Evolutionary conservation across 345 rosid genomes (phyloP).

Genomic region (Anastatica hierochuntica): DNA sequence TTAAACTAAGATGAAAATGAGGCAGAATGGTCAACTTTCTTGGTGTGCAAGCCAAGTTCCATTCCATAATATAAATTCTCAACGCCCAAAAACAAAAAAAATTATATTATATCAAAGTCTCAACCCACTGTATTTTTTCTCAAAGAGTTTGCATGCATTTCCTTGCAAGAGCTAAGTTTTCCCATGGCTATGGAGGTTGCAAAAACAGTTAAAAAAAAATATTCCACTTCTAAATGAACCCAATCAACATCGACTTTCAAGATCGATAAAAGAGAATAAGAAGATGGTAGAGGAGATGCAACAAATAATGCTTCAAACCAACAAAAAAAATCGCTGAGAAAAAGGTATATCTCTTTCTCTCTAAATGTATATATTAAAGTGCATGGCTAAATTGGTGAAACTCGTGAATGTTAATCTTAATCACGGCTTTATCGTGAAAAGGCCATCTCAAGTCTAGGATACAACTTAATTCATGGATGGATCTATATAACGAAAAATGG

Average conservation of each 20-base stretch:
- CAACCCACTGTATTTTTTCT: not conserved
- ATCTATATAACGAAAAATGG: not conserved
- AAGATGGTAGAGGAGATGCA: conserved; percentile 8
- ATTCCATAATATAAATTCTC: not conserved
- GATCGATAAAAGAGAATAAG: conserved; percentile 2
- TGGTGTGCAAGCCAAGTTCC: conserved; percentile 14
- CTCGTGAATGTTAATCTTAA: not conserved
- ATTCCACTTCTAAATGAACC: not conserved
- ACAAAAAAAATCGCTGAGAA: not conserved
- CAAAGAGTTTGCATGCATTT: not conserved
- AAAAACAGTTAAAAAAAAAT: not conserved
- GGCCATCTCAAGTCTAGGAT: not conserved
- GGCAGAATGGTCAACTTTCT: conserved; percentile 14
- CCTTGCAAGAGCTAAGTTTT: not conserved
- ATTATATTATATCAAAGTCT: too few relatives aligned
- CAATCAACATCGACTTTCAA: not conserved
- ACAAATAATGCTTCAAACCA: not conserved
- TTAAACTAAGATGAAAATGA: not conserved
- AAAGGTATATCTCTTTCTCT: conserved; percentile 4
- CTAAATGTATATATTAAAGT: not conserved
- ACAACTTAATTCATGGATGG: not conserved
- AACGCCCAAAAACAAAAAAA: too few relatives aligned
- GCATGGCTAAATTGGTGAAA: not conserved
- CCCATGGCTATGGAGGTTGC: not conserved
- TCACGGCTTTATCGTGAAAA: too few relatives aligned